Conservation (phyloP, 371 early-diverging fungal genomes). For the Saksenaea vasiformis region DNA sequence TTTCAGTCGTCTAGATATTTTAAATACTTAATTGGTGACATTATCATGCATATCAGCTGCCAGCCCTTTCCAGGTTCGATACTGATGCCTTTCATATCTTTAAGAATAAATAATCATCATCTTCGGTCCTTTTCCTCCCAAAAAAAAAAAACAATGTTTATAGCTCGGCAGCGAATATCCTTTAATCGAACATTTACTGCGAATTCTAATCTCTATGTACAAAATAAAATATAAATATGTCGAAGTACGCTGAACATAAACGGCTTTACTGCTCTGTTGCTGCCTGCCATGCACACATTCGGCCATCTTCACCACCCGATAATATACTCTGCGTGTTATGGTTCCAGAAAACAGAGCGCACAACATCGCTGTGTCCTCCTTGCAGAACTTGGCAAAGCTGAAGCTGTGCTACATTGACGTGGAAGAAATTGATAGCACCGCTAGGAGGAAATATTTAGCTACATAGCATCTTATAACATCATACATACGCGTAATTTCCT, state of each 20-base stretch:
- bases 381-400: constrained; percentile 65
- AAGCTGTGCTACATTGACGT: constrained; percentile 71
- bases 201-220: too few species aligned
- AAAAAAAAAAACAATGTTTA: too few species aligned
- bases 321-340: constrained; percentile 55
- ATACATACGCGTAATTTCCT: constrained; percentile 74
- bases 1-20: neutral
- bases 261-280: neutral
- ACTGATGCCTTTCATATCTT: too few species aligned
- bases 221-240: too few species aligned
- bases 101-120: too few species aligned
- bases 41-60: neutral
- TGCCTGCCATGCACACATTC: constrained; percentile 69
- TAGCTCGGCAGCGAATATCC: too few species aligned
- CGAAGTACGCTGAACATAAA: neutral
- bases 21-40: neutral
- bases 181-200: too few species aligned
- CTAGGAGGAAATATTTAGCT: constrained; percentile 25
- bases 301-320: constrained; percentile 79
- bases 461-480: neutral
- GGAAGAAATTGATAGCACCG: constrained; percentile 71
- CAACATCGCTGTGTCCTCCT: constrained; percentile 70
- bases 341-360: constrained; percentile 74
- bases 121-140: too few species aligned
- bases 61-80: too few species aligned